Base-by-base conservation (phyloP, 108 stramenopile genomes). In the Craspedostauros australis region DNA sequence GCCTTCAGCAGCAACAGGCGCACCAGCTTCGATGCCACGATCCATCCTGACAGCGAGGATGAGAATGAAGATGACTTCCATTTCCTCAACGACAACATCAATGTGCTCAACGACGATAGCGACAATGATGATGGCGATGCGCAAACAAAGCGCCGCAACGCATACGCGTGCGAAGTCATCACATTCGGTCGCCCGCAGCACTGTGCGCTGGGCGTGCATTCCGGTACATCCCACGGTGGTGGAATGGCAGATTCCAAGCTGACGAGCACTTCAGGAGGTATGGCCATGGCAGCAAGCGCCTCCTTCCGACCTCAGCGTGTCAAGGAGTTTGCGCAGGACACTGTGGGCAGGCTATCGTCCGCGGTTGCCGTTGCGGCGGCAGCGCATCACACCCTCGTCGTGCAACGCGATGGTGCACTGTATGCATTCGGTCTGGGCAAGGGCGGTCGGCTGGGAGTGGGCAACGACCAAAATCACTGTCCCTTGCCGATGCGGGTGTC, bases 351-450 rank as follows among this genome's bases (percentile, higher is more conserved):
- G 37, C 65, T 76, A 42, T 71, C 72, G 15, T 64, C 81, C 15
- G 89, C 85, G 2, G 73, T 87, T 5, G 70, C 68, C 11, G 74
- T 82, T 4, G 80, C 80, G 18, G 89, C 83, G 1, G 80, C 83
- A 15, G 33, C 85, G 14, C 83, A 91, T 58, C 89, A 91, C 48
- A 87, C 83, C 6, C 60, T 91, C 8, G 85, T 86, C 3, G 52
- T 63, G 7, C 84, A 77, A 36, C 68, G 64, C 7, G 47, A 68
- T 11, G 89, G 89, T 12, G 73, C 80, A 45, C 41, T 91, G 27
- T 86, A 72, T 51, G 64, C 85, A 1, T 91, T 82, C 67, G 89
- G 89, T 7, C 63, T 87, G 15, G 83, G 79, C 18, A 91, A 87
- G 46, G 77, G 83, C 23, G 89, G 89, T 1, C 64, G 89, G 5